Evolutionary conservation across 139 green algal genomes (phyloP).

Genomic region (Micractinium sp.): DNA sequence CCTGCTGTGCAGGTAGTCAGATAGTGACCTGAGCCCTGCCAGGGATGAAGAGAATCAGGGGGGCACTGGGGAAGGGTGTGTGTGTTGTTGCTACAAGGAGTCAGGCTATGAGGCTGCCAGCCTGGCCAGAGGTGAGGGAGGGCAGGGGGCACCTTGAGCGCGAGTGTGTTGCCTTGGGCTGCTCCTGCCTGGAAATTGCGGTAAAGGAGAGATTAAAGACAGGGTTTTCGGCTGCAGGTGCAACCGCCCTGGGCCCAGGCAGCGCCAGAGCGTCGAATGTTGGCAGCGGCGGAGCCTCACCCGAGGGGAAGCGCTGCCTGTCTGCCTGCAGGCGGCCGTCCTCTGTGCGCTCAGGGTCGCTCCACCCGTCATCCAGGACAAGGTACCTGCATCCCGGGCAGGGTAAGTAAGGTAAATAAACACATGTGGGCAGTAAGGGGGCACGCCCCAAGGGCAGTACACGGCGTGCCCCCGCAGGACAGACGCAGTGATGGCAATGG

Average conservation of each 20-base stretch:
- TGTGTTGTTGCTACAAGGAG: not conserved
- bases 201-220: too few relatives aligned
- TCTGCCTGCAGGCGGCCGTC: slow-evolving; percentile 3
- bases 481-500: not conserved
- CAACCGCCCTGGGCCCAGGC: too few relatives aligned
- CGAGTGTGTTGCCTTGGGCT: not conserved
- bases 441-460: too few relatives aligned
- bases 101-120: not conserved
- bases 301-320: slow-evolving; percentile 41
- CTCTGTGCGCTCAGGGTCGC: not conserved
- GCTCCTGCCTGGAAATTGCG: too few relatives aligned
- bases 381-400: not conserved
- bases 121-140: too few relatives aligned
- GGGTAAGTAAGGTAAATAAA: not conserved
- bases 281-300: not conserved
- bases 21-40: slow-evolving; percentile 55
- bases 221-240: too few relatives aligned
- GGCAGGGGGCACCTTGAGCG: too few relatives aligned
- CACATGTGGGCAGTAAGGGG: not conserved
- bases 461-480: too few relatives aligned
- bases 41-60: not conserved
- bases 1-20: slow-evolving; percentile 56
- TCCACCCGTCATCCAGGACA: slow-evolving; percentile 21
- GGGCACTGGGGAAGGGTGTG: not conserved
- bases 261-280: too few relatives aligned